These are phyloP conservation scores for Aulographum hederae DNA, from an alignment of 2,329 filamentous ascomycete genomes.

Conservation along the genomic window DNA sequence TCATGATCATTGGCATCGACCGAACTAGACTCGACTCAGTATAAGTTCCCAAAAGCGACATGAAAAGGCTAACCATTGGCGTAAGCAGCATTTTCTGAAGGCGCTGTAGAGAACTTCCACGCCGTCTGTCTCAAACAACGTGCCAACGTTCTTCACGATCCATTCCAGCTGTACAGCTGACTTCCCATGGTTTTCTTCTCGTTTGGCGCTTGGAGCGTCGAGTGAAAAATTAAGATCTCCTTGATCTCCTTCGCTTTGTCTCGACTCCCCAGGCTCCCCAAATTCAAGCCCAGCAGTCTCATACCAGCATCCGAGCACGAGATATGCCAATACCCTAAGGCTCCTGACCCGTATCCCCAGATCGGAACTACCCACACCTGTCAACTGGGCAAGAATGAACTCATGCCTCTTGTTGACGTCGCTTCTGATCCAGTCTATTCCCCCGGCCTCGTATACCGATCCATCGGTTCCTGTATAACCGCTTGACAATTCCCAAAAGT, in stretches of 20 bases:
- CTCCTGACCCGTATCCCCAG: constrained; percentile 12
- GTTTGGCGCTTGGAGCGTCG: too few species aligned
- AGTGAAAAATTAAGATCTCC: too few species aligned
- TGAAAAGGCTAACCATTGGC: too few species aligned
- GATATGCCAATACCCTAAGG: constrained; percentile 26
- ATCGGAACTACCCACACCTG: too few species aligned
- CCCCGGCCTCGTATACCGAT: constrained; percentile 20
- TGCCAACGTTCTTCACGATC: constrained; percentile 24
- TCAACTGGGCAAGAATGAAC: too few species aligned
- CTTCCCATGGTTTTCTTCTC: constrained; percentile 11
- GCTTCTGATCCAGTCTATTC: constrained; percentile 47
- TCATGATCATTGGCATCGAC: too few species aligned
- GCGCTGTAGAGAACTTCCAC: not conserved
- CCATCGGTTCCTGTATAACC: constrained; percentile 28
- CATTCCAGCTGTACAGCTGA: constrained; percentile 24
- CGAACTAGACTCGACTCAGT: too few species aligned
- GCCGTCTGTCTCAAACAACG: constrained; percentile 22
- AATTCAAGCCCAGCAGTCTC: constrained; percentile 29
- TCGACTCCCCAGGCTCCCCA: too few species aligned
- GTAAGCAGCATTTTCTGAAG: constrained; percentile 1
- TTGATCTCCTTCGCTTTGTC: constrained; percentile 3
- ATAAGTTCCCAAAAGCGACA: too few species aligned
- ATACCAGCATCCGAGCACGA: constrained; percentile 29
- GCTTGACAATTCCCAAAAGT: constrained; percentile 39
- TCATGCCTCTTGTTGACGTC: constrained; percentile 33